These are phyloP conservation scores for Mrakiaceae sp. DNA, from an alignment of 1,284 basidiomycete genomes.

Conservation along the genomic window DNA sequence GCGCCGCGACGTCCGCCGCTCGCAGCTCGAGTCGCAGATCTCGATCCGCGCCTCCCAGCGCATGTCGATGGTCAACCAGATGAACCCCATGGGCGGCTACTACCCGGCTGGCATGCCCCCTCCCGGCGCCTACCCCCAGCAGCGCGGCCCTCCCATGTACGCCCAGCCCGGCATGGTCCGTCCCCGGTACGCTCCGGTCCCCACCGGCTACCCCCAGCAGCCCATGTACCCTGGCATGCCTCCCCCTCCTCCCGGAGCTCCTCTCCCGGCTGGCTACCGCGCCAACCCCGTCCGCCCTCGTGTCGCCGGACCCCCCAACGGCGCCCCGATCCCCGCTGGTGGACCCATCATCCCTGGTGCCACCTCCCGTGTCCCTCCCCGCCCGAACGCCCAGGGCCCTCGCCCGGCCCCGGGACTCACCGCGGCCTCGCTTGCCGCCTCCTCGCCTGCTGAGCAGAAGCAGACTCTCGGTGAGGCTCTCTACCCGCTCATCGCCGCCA, in stretches of 20 bases:
- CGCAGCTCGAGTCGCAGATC: slow-evolving; percentile 97
- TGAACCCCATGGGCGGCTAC: slow-evolving; percentile 48
- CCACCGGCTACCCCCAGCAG: slow-evolving; percentile 23
- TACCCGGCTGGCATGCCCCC: slow-evolving; percentile 63
- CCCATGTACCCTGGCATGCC: slow-evolving; percentile 25
- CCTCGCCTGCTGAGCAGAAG: slow-evolving; percentile 81
- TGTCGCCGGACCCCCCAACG: slow-evolving; percentile 42
- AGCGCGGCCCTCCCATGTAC: slow-evolving; percentile 57
- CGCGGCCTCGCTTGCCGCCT: slow-evolving; percentile 52
- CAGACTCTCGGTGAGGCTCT: slow-evolving; percentile 90
- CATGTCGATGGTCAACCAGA: slow-evolving; percentile 60
- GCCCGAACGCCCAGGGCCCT: slow-evolving; percentile 16
- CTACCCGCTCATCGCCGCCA: slow-evolving; percentile 69
- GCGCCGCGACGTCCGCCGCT: slow-evolving; percentile 93
- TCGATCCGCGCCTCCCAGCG: slow-evolving; percentile 83
- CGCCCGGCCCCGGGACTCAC: slow-evolving; percentile 30
- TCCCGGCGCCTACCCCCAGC: slow-evolving; percentile 44
- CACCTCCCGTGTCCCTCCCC: slow-evolving; percentile 14
- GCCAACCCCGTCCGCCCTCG: slow-evolving; percentile 21
- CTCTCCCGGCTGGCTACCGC: slow-evolving; percentile 25
- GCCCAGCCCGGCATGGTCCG: slow-evolving; percentile 63
- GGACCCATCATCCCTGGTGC: slow-evolving; percentile 10
- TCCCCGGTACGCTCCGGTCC: slow-evolving; percentile 69
- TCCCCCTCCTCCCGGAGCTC: slow-evolving; percentile 52
- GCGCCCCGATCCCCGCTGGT: slow-evolving; percentile 28